Conservation (phyloP, 2,329 filamentous ascomycete genomes). For the Pleomassaria siparia region DNA sequence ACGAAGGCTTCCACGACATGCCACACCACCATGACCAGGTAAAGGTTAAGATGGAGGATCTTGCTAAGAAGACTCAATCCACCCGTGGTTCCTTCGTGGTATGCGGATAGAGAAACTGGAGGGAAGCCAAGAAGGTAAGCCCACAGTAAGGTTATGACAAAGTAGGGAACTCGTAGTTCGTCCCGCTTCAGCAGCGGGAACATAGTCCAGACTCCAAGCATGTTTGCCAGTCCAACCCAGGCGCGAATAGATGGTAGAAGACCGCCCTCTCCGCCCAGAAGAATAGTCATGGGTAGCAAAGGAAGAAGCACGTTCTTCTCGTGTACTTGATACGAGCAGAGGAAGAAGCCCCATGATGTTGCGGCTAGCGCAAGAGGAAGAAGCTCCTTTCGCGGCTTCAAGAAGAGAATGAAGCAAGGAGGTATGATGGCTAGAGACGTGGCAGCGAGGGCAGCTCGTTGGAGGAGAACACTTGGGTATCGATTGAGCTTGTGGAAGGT, state of each 20-base stretch:
- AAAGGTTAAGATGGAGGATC: slow-evolving; percentile 74
- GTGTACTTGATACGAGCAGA: slow-evolving; percentile 97
- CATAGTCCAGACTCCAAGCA: slow-evolving; percentile 88
- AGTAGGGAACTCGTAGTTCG: slow-evolving; percentile 80
- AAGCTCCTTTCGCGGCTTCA: slow-evolving; percentile 74
- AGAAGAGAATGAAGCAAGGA: slow-evolving; percentile 76
- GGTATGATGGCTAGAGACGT: slow-evolving; percentile 77
- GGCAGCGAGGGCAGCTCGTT: slow-evolving; percentile 71
- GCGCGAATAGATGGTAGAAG: slow-evolving; percentile 74
- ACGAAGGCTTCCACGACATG: slow-evolving; percentile 74
- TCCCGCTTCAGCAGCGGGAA: slow-evolving; percentile 88
- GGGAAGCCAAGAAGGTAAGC: slow-evolving; percentile 87
- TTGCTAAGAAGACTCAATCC: slow-evolving; percentile 62
- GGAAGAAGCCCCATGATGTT: slow-evolving; percentile 94
- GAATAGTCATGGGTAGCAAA: slow-evolving; percentile 86
- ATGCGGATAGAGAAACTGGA: slow-evolving; percentile 70
- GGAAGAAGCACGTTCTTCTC: slow-evolving; percentile 96
- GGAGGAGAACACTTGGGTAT: slow-evolving; percentile 71
- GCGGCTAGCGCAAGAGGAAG: slow-evolving; percentile 79
- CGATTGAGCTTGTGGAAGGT: slow-evolving; percentile 82
- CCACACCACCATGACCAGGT: slow-evolving; percentile 76
- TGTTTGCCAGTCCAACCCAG: slow-evolving; percentile 96
- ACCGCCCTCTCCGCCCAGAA: slow-evolving; percentile 77
- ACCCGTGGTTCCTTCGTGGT: slow-evolving; percentile 51
- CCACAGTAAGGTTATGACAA: slow-evolving; percentile 83